phyloP scores from a whole-genome alignment of 768 basidiomycete species.

The Auricularia heimuer region DNA sequence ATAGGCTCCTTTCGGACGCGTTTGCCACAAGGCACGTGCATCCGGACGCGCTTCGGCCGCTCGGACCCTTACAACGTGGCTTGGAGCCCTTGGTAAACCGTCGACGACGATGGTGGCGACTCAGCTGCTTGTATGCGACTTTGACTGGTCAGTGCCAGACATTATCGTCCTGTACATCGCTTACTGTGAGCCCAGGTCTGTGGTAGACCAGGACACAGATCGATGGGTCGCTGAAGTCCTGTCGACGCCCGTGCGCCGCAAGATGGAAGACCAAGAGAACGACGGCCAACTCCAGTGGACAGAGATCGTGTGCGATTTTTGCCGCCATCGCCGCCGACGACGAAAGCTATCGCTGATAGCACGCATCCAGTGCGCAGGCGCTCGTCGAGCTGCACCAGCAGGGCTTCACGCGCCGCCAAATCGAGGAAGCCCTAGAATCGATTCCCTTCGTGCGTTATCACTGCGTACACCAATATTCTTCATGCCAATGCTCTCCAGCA shows the following conservation, averaged over 20 bases:
- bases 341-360: background rate
- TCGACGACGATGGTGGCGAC: background rate
- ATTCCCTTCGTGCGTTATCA: constrained; percentile 71
- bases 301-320: constrained; percentile 70
- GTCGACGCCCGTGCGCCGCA: constrained; percentile 71
- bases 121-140: constrained; percentile 89
- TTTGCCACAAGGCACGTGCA: too few relatives aligned
- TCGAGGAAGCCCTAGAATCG: constrained; percentile 64
- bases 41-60: background rate
- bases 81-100: background rate
- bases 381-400: constrained; percentile 61
- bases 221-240: constrained; percentile 87
- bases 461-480: background rate
- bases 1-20: too few relatives aligned
- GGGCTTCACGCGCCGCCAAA: constrained; percentile 61
- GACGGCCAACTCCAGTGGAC: constrained; percentile 62
- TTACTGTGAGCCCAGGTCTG: constrained; percentile 44
- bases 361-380: constrained; percentile 39
- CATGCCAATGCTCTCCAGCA: constrained; percentile 45
- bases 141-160: constrained; percentile 66
- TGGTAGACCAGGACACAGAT: constrained; percentile 94
- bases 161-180: background rate
- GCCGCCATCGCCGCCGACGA: background rate
- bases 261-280: constrained; percentile 60
- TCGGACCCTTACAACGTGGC: background rate